phyloP scores from a whole-genome alignment of 768 basidiomycete genomes.

The Pleurotus giganteus region DNA sequence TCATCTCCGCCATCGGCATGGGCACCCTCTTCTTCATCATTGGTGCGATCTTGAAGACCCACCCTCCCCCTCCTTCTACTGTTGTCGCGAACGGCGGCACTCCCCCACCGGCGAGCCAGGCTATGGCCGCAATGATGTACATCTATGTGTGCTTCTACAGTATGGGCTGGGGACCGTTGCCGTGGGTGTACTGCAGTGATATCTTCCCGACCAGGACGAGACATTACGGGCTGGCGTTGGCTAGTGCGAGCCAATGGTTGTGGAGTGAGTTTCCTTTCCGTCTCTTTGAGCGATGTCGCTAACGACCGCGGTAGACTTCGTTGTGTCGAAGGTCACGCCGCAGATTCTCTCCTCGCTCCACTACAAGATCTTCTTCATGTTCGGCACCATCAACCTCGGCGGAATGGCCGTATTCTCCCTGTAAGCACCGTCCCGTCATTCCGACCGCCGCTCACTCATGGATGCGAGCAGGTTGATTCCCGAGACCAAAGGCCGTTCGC shows the following conservation, averaged over 20 bases:
- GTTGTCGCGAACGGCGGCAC: constrained; percentile 23
- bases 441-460: background rate
- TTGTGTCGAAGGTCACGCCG: constrained; percentile 70
- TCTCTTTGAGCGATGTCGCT: background rate
- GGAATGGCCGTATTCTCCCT: constrained; percentile 69
- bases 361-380: constrained; percentile 77
- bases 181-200: constrained; percentile 69
- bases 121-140: constrained; percentile 85
- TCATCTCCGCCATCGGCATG: constrained; percentile 79
- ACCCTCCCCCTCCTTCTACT: constrained; percentile 47
- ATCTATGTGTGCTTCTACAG: constrained; percentile 88
- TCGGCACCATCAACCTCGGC: constrained; percentile 69
- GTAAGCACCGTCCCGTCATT: constrained; percentile 32
- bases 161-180: constrained; percentile 66
- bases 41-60: constrained; percentile 79
- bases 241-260: constrained; percentile 79
- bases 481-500: constrained; percentile 57
- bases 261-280: constrained; percentile 51
- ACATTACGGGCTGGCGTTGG: constrained; percentile 75
- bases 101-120: constrained; percentile 61
- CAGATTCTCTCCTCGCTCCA: constrained; percentile 58
- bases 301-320: constrained; percentile 48
- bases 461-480: constrained; percentile 45
- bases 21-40: constrained; percentile 78
- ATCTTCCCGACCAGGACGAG: constrained; percentile 86